Conservation (phyloP, 345 rosid genomes). For the Physaria fendleri region DNA sequence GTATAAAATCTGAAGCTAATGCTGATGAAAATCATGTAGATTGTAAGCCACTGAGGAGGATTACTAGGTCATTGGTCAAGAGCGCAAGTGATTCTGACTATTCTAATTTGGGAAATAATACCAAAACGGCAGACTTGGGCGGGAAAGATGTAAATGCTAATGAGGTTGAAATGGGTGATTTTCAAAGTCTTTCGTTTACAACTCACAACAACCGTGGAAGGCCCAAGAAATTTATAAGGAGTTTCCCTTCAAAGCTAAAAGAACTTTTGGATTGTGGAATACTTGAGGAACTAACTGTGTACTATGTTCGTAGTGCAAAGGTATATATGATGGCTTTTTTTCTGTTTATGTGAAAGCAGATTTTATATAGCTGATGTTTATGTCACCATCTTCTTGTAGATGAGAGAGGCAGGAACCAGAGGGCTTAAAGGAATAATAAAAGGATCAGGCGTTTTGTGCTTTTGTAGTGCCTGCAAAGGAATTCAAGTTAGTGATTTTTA, state of each 20-base stretch:
- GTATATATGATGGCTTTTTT: conserved; percentile 38
- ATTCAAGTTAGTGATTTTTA: conserved; percentile 39
- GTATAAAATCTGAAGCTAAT: background rate
- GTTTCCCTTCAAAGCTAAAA: conserved; percentile 50
- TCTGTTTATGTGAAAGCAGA: background rate
- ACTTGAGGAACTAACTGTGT: conserved; percentile 65
- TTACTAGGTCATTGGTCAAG: conserved; percentile 24
- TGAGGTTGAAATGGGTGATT: conserved; percentile 4
- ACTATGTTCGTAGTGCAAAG: conserved; percentile 58
- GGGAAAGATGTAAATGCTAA: conserved; percentile 10
- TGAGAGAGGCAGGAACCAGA: conserved; percentile 36
- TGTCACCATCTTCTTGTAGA: conserved; percentile 26
- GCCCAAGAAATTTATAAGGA: conserved; percentile 39
- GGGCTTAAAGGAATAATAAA: conserved; percentile 59
- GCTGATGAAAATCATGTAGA: conserved; percentile 7
- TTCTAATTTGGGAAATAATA: background rate
- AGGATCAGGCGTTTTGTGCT: conserved; percentile 68
- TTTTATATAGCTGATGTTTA: conserved; percentile 1
- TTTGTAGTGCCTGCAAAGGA: conserved; percentile 61
- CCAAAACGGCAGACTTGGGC: conserved; percentile 1
- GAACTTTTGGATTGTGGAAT: conserved; percentile 68
- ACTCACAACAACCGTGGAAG: conserved; percentile 33
- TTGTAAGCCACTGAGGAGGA: conserved; percentile 20
- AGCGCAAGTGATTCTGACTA: conserved; percentile 2
- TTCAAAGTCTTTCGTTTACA: conserved; percentile 12